phyloP scores from a whole-genome alignment of 495 filamentous ascomycete genomes.

The Xylaria venustula region DNA sequence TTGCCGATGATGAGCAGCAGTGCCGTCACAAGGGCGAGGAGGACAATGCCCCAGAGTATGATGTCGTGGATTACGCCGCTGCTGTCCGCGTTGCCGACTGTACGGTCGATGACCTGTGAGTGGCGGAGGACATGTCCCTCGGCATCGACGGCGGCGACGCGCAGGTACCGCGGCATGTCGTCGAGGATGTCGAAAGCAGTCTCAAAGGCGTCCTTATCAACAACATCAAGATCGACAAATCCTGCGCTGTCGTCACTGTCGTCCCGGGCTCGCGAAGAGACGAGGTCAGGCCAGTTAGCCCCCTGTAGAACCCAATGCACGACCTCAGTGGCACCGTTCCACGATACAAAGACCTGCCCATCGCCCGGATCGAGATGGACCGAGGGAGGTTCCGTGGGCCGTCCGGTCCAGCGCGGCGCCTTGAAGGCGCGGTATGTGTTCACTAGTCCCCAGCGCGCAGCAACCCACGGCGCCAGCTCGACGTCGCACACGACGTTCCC shows the following conservation, averaged over 20 bases:
- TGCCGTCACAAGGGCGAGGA: neutral
- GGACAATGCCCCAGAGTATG: neutral
- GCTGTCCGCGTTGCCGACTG: neutral
- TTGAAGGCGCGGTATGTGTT: slow-evolving; percentile 27
- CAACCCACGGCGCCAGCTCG: slow-evolving; percentile 17
- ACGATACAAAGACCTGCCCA: slow-evolving; percentile 21
- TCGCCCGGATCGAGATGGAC: slow-evolving; percentile 23
- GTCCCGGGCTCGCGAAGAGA: neutral
- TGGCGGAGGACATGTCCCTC: slow-evolving; percentile 15
- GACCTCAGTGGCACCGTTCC: slow-evolving; percentile 33
- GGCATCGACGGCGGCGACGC: slow-evolving; percentile 17
- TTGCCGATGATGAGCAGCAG: neutral
- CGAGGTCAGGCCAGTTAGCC: slow-evolving; percentile 18
- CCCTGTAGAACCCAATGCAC: slow-evolving; percentile 25
- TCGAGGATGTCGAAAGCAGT: slow-evolving; percentile 12
- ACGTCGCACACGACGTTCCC: slow-evolving; percentile 20
- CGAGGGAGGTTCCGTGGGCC: slow-evolving; percentile 16
- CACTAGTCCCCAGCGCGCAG: slow-evolving; percentile 15
- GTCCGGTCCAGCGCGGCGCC: slow-evolving; percentile 19
- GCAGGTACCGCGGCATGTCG: slow-evolving; percentile 29
- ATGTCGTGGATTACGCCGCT: neutral
- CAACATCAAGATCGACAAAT: slow-evolving; percentile 4
- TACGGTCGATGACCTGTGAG: slow-evolving; percentile 14
- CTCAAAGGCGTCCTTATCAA: slow-evolving; percentile 22
- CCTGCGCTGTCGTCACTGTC: no score